Conservation (phyloP, 2,329 filamentous ascomycete species). For the Onygena corvina region DNA sequence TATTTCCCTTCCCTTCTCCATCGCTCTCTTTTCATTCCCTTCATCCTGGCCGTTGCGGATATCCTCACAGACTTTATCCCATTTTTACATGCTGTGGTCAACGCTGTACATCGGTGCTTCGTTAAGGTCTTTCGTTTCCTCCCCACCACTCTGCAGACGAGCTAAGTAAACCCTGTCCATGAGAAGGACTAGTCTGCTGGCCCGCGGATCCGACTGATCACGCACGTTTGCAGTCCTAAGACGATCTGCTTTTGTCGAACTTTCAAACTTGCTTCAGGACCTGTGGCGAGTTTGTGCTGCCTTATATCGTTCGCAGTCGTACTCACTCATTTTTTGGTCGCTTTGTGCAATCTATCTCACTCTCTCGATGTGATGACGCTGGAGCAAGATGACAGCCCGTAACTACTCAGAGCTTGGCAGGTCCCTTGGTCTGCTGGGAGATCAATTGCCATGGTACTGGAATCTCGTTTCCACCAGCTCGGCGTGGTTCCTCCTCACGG, state of each 20-base stretch:
- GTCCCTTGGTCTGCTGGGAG: conserved; percentile 12
- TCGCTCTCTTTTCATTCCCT: not conserved
- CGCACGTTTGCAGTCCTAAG: not conserved
- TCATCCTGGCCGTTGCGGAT: not conserved
- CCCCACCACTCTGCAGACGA: conserved; percentile 4
- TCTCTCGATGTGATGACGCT: conserved; percentile 7
- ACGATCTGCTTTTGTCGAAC: not conserved
- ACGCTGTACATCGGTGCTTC: not conserved
- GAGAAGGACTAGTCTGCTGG: conserved; percentile 3
- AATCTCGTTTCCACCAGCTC: conserved; percentile 20
- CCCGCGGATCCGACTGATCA: conserved; percentile 2
- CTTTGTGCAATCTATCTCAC: not conserved
- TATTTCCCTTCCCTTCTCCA: not conserved
- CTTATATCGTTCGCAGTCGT: not conserved
- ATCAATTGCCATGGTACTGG: conserved; percentile 19
- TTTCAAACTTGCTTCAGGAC: not conserved
- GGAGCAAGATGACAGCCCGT: not conserved
- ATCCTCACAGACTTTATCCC: not conserved
- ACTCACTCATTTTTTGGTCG: too few relatives aligned
- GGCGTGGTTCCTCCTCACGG: conserved; percentile 21
- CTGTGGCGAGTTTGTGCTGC: not conserved
- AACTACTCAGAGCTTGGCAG: conserved; percentile 2
- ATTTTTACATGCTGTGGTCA: too few relatives aligned
- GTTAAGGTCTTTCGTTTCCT: not conserved
- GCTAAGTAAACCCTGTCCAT: conserved; percentile 2